A percentile compares a stretch with the other conserved stretches of the same genome.
Evolutionary conservation across 1,284 basidiomycete species (phyloP).

Genomic region (Papiliotrema fonsecae): DNA sequence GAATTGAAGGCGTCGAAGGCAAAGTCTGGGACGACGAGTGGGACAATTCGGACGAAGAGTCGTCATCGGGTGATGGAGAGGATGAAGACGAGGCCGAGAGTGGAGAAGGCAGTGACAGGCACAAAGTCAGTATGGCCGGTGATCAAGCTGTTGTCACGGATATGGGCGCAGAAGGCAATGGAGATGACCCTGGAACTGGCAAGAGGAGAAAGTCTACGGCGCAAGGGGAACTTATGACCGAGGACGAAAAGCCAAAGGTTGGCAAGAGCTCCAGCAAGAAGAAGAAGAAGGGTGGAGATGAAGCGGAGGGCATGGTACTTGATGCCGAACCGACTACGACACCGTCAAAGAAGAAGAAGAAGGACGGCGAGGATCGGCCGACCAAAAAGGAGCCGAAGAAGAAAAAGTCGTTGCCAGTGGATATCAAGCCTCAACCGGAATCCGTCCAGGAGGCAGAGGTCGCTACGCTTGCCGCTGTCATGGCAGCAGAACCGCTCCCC

Average conservation of each 20-base stretch:
- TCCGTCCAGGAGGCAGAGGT: conserved; percentile 1
- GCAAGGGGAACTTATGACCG: background rate
- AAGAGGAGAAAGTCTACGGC: background rate
- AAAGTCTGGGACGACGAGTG: conserved; percentile 20
- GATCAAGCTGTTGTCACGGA: background rate
- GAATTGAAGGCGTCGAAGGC: conserved; percentile 22
- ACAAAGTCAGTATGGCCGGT: background rate
- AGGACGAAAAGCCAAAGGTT: background rate
- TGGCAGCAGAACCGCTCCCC: background rate
- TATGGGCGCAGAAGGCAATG: background rate
- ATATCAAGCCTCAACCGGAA: background rate
- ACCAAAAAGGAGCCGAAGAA: conserved; percentile 15
- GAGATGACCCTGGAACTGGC: background rate
- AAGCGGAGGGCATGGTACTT: conserved; percentile 2
- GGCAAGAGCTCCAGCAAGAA: conserved; percentile 3
- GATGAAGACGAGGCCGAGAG: conserved; percentile 14
- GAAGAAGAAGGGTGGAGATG: conserved; percentile 1
- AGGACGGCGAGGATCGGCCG: too few relatives aligned
- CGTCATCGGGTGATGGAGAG: conserved; percentile 14
- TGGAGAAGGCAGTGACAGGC: conserved; percentile 2
- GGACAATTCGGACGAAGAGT: conserved; percentile 21
- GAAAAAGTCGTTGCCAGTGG: conserved; percentile 3
- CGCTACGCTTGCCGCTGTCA: background rate
- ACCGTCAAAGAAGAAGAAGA: conserved; percentile 10
- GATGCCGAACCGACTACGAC: background rate